phyloP scores from a whole-genome alignment of 1,284 basidiomycete species.

The Rhodotorula sp. region DNA sequence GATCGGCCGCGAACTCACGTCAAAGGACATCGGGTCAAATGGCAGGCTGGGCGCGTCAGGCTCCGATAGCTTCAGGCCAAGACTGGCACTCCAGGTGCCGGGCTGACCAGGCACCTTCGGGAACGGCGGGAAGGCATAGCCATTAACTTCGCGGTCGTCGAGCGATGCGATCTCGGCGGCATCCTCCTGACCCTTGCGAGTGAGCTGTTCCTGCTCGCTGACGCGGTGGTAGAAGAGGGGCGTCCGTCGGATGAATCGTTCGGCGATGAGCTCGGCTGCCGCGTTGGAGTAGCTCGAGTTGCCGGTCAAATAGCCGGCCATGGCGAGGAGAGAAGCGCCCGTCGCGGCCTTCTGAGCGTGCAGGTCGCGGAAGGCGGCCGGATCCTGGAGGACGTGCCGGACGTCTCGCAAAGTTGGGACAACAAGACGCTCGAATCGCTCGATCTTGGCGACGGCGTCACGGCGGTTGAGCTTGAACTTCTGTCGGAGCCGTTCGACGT shows the following conservation, averaged over 20 bases:
- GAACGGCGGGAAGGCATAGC: slow-evolving; percentile 44
- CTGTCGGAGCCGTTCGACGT: slow-evolving; percentile 39
- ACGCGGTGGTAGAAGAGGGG: slow-evolving; percentile 32
- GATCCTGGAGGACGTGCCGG: slow-evolving; percentile 9
- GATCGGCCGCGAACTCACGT: slow-evolving; percentile 24
- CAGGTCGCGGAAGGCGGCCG: slow-evolving; percentile 3
- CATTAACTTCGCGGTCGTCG: slow-evolving; percentile 29
- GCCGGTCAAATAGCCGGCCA: slow-evolving; percentile 40
- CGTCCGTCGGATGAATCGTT: slow-evolving; percentile 37
- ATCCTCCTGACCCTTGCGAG: slow-evolving; percentile 5
- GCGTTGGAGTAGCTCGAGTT: slow-evolving; percentile 32
- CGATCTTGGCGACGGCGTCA: slow-evolving; percentile 31
- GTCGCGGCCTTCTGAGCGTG: slow-evolving; percentile 31
- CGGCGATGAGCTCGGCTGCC: slow-evolving; percentile 32
- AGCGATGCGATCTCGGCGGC: not conserved
- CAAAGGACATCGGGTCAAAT: slow-evolving; percentile 41
- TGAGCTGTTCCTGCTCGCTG: slow-evolving; percentile 23
- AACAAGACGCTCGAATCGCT: slow-evolving; percentile 31
- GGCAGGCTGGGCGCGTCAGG: slow-evolving; percentile 32
- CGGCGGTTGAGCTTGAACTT: slow-evolving; percentile 27
- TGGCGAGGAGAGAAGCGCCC: slow-evolving; percentile 37
- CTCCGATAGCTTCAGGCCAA: slow-evolving; percentile 9
- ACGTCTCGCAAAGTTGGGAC: slow-evolving; percentile 3
- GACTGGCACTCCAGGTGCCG: slow-evolving; percentile 23
- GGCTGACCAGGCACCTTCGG: slow-evolving; percentile 25